Evolutionary conservation across 345 rosid species (phyloP).

Genomic region (Erodium maritimum): DNA sequence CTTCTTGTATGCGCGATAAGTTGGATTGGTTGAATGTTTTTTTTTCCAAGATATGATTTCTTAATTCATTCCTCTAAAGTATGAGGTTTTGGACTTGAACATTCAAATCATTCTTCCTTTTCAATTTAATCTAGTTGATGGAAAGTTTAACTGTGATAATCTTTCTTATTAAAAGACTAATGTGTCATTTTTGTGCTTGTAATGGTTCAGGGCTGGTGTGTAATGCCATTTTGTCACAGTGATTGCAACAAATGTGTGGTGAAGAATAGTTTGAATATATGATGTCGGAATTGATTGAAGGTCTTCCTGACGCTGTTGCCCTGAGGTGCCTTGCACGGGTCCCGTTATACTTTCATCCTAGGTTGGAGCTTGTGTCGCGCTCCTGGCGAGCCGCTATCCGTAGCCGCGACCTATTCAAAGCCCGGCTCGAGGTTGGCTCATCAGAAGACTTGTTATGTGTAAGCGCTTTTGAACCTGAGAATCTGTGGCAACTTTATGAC

Average conservation of each 20-base stretch:
- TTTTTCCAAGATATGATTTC: too few species aligned
- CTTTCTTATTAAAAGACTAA: neutral
- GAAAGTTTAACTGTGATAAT: too few species aligned
- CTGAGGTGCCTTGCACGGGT: constrained; percentile 89
- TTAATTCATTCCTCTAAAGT: too few species aligned
- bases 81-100: neutral
- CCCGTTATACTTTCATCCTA: constrained; percentile 63
- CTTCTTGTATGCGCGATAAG: neutral
- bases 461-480: constrained; percentile 87
- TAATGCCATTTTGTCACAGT: neutral
- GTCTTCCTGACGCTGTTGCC: constrained; percentile 87
- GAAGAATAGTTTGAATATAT: constrained; percentile 12
- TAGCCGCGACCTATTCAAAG: constrained; percentile 63
- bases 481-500: constrained; percentile 89
- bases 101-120: neutral
- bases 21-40: neutral
- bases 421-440: constrained; percentile 62
- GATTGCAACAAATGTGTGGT: constrained; percentile 5
- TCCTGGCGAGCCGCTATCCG: constrained; percentile 76
- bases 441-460: constrained; percentile 67
- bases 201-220: constrained; percentile 18
- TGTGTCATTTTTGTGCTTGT: neutral
- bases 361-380: constrained; percentile 79
- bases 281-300: constrained; percentile 88
- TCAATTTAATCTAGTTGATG: too few species aligned